Evolutionary conservation across 2,329 filamentous ascomycete species (phyloP).

Genomic region (Fonsecaea nubica): DNA sequence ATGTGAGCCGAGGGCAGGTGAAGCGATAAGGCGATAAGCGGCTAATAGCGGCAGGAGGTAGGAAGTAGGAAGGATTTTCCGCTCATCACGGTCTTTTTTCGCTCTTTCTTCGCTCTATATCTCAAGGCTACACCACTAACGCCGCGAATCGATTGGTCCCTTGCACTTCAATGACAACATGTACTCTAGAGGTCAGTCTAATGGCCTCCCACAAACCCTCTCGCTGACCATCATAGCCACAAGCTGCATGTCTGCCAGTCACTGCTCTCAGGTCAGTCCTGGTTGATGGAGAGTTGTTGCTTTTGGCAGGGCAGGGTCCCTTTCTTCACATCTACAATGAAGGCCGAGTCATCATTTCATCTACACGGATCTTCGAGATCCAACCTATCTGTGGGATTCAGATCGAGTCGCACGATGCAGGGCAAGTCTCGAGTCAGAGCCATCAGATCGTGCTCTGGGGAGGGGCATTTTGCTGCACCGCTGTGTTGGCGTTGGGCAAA

Average conservation of each 20-base stretch:
- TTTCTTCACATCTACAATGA: constrained; percentile 46
- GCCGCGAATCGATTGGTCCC: not conserved
- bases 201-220: not conserved
- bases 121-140: not conserved
- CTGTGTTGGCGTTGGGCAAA: constrained; percentile 14
- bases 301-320: constrained; percentile 51
- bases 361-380: constrained; percentile 37
- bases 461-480: constrained; percentile 55
- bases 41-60: not conserved
- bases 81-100: not conserved
- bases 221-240: constrained; percentile 18
- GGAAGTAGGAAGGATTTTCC: not conserved
- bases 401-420: constrained; percentile 22
- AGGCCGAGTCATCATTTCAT: constrained; percentile 47
- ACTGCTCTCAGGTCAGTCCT: constrained; percentile 48
- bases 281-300: constrained; percentile 41
- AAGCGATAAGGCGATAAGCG: too few relatives aligned
- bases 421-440: constrained; percentile 23
- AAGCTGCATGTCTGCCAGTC: constrained; percentile 48
- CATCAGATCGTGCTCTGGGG: constrained; percentile 67
- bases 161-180: constrained; percentile 19
- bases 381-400: constrained; percentile 34
- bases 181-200: constrained; percentile 9
- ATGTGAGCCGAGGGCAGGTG: not conserved
- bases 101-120: not conserved